Conservation (phyloP, 2,329 filamentous ascomycete genomes). For the Furcasterigmium furcatum region DNA sequence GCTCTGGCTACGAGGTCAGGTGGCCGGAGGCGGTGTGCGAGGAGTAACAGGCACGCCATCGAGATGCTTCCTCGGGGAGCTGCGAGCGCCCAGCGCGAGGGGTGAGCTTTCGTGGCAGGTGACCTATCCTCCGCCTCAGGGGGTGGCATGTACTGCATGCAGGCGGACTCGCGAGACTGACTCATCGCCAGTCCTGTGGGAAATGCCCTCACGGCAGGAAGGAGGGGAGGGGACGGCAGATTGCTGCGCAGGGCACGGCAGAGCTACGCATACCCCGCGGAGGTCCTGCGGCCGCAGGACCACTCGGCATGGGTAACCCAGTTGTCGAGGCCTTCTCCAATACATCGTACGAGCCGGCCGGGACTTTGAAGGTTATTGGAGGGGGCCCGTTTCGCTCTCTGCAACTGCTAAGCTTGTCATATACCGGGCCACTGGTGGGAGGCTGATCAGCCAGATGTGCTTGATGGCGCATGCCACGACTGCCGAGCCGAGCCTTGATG, state of each 20-base stretch:
- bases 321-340: not conserved
- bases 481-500: not conserved
- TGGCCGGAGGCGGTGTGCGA: slow-evolving; percentile 50
- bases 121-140: not conserved
- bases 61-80: not conserved
- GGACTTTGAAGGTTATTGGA: not conserved
- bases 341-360: not conserved
- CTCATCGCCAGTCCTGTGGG: too few relatives aligned
- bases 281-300: not conserved
- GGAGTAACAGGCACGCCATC: slow-evolving; percentile 6
- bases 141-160: not conserved
- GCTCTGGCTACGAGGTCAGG: slow-evolving; percentile 71
- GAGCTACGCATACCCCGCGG: not conserved
- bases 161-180: too few relatives aligned
- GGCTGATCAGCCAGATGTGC: not conserved
- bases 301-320: not conserved
- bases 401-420: not conserved
- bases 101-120: not conserved
- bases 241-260: not conserved
- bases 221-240: not conserved
- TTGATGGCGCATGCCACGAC: not conserved
- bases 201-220: too few relatives aligned
- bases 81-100: not conserved
- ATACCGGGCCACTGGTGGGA: not conserved
- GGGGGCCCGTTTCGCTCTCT: not conserved